A percentile compares a stretch with the other conserved stretches of the same genome.
Conservation (phyloP, 805 yeast species). For the Metschnikowia lochheadii region DNA sequence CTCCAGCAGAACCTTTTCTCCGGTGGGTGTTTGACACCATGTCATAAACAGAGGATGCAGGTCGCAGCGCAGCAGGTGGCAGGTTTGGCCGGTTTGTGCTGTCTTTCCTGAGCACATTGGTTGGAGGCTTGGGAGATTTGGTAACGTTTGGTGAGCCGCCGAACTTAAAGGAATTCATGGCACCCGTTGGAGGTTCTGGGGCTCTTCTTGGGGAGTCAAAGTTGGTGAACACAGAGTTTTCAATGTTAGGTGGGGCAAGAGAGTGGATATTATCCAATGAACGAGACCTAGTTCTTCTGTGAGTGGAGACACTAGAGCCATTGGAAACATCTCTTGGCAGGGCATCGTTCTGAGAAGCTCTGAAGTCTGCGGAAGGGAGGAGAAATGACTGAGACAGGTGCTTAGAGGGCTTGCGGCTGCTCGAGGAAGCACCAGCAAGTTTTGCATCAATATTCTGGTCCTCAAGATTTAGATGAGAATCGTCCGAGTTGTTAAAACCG, state of each 20-base stretch:
- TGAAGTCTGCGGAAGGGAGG: constrained; percentile 40
- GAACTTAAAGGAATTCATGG: constrained; percentile 31
- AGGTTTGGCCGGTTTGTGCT: constrained; percentile 11
- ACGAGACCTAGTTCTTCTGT: constrained; percentile 48
- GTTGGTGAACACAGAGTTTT: constrained; percentile 9
- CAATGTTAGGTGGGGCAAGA: constrained; percentile 2
- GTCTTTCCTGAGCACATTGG: constrained; percentile 11
- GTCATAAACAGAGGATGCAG: constrained; percentile 51
- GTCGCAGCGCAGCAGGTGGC: constrained; percentile 26
- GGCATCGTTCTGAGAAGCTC: background rate
- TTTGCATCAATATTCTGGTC: constrained; percentile 1
- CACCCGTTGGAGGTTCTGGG: constrained; percentile 58
- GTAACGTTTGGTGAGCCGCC: constrained; percentile 22
- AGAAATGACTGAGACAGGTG: constrained; percentile 21
- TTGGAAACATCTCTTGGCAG: constrained; percentile 3
- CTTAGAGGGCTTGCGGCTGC: constrained; percentile 9
- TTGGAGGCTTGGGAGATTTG: background rate
- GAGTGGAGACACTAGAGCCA: constrained; percentile 17
- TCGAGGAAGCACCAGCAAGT: background rate
- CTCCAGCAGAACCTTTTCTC: constrained; percentile 28
- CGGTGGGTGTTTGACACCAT: constrained; percentile 29
- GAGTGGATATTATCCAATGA: constrained; percentile 40
- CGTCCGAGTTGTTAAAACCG: constrained; percentile 20
- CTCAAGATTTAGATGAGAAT: constrained; percentile 4
- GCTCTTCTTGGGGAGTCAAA: constrained; percentile 71